Base-by-base conservation (phyloP, 768 basidiomycete species). In the Chalciporus sphaerocephalus region DNA sequence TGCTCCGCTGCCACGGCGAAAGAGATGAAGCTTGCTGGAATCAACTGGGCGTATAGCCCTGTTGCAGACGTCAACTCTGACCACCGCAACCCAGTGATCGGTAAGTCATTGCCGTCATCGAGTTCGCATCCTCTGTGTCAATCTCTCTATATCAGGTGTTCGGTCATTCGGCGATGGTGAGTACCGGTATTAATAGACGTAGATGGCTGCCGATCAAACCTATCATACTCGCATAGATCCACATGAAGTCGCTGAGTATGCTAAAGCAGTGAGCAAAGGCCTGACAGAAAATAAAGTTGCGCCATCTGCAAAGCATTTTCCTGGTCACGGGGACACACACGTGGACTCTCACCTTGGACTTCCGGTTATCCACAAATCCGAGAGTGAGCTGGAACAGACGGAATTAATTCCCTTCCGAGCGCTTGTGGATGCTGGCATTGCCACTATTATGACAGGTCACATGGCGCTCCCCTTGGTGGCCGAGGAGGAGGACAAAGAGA, bases 11-110 rank as follows among this genome's bases (percentile, higher is more conserved):
- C 76, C 0, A 75, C 75, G 4, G 84, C 73, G 3, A 62, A 54
- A 15, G 85, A 87, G 59, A 65, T 87, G 44, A 74, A 71, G 44
- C 61, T 75, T 30, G 78, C 71, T 2, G 85, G 85, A 0, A 78
- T 87, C 47, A 83, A 84, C 55, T 87, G 85, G 85, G 76, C 69
- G 7, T 86, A 76, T 50, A 79, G 80, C 54, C 85, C 85, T 1
- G 82, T 86, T 6, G 83, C 77, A 9, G 84, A 87, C 55, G 76
- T 87, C 38, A 87, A 87, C 56, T 79, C 75, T n/a, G 79, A 87
- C 57, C 69, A 74, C 12, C 66, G 72, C 34, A 86, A 87, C 56
- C 84, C 85, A 9, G 82, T 86, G 21, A 87, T 87, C 35, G 83
- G 84, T 80, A 40, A 43, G 75, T 54, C 10, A 24, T 27, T 21